Base-by-base conservation (phyloP, 75 land plant species). In the Cupressus sempervirens region DNA sequence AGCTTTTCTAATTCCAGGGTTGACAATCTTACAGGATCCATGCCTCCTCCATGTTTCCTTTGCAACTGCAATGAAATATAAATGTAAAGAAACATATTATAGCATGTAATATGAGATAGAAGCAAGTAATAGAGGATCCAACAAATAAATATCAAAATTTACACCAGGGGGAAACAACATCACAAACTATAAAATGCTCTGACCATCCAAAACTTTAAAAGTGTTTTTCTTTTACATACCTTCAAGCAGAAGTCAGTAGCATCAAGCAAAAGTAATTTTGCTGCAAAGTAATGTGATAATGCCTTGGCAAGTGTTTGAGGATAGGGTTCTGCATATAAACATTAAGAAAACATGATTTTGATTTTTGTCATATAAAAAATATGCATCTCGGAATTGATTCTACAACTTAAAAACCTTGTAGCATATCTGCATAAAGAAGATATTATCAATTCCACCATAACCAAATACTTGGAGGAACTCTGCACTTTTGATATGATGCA, bases 31-130 rank as follows among this genome's bases (percentile, higher is more conserved):
- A 82, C 83, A 82, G 83, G 35, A 50, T 82, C 83, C 0, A 65
- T 35, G 83, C 40, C 83, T 82, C 54, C 74, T 7, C 96, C 95
- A 90, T 94, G 91, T 91, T 95, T 95, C 86, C 90, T 91, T 83
- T 92, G 93, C 29, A 95, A 86, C 97, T 93, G 92, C 45, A 85
- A 0, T 15, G 5, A 43, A 43, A 43, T 43, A 2, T 43, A 84
- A 36, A 84, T 35, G 73, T 52, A 46, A 48, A 46, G 56, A 18
- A 48, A 48, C 20, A 46, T 83, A 48, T 46, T 34, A 6, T 20
- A 84, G 85, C 35, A 84, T 72, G 36, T 14, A 10, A 26, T 18
- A 36, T 70, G n/a, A 20, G 34, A 70, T 23, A 72, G 12, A 72
- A 72, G 35, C 36, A 10, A 72, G 15, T 30, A 46, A 7, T 53